Percentiles rank a stretch among this genome's conserved stretches.
Evolutionary conservation across 2,329 filamentous ascomycete species (phyloP).

Genomic region (Alternaria incomplexa): DNA sequence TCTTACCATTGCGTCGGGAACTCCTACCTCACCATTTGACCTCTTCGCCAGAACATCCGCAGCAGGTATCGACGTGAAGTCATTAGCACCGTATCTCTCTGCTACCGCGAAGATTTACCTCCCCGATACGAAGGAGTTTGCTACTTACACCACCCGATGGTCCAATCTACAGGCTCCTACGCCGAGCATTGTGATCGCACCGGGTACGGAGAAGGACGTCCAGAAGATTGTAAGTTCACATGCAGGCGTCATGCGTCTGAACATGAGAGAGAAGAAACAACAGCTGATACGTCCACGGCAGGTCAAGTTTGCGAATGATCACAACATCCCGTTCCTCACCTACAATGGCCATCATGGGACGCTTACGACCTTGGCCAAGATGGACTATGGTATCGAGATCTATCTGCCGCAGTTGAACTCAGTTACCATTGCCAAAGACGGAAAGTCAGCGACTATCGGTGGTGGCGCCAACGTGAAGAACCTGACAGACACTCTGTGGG

Average conservation of each 20-base stretch:
- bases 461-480: slow-evolving; percentile 57
- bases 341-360: slow-evolving; percentile 61
- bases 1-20: background rate
- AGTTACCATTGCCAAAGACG: slow-evolving; percentile 52
- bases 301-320: slow-evolving; percentile 58
- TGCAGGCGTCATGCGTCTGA: background rate
- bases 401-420: slow-evolving; percentile 54
- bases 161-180: slow-evolving; percentile 27
- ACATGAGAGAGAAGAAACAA: background rate
- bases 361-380: slow-evolving; percentile 56
- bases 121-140: slow-evolving; percentile 19
- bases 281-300: slow-evolving; percentile 12
- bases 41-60: slow-evolving; percentile 12
- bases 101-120: slow-evolving; percentile 21
- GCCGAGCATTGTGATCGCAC: slow-evolving; percentile 23
- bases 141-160: slow-evolving; percentile 14
- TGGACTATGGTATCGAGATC: slow-evolving; percentile 60
- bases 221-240: slow-evolving; percentile 28
- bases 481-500: slow-evolving; percentile 59
- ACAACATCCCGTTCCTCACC: slow-evolving; percentile 59
- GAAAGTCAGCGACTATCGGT: slow-evolving; percentile 55
- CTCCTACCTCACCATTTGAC: background rate
- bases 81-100: slow-evolving; percentile 23
- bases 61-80: slow-evolving; percentile 21
- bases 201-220: slow-evolving; percentile 28